These are phyloP conservation scores for Bruguiera hainesii DNA, from an alignment of 441 rosid genomes.

Conservation along the genomic window DNA sequence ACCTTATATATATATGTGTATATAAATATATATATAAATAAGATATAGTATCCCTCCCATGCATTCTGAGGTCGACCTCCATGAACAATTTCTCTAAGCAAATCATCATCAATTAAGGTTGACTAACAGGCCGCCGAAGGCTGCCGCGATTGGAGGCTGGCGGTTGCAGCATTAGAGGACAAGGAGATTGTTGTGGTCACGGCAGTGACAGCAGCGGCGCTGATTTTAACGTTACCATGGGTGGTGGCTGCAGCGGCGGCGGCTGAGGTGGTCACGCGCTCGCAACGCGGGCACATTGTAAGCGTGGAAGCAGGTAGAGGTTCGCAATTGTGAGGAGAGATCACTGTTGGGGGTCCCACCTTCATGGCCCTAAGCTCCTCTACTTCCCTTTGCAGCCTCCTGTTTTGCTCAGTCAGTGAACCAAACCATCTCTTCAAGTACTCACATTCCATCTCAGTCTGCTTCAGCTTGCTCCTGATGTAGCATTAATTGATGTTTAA, in stretches of 20 bases:
- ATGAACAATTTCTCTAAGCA: conserved; percentile 17
- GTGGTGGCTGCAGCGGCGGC: conserved; percentile 5
- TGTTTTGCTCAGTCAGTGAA: conserved; percentile 81
- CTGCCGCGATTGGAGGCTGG: conserved; percentile 40
- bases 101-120: conserved; percentile 1
- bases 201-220: neutral
- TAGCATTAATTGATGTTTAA: no score
- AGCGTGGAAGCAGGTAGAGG: conserved; percentile 56
- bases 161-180: conserved; percentile 36
- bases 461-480: conserved; percentile 86
- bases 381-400: conserved; percentile 79
- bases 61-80: conserved; percentile 6
- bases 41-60: conserved; percentile 6
- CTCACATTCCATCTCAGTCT: conserved; percentile 94
- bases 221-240: conserved; percentile 23
- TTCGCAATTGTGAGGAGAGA: conserved; percentile 46
- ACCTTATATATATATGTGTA: neutral
- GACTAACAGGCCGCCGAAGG: conserved; percentile 44
- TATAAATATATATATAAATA: neutral
- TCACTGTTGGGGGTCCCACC: conserved; percentile 56
- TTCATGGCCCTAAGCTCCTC: conserved; percentile 89
- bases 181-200: conserved; percentile 20
- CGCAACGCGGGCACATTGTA: conserved; percentile 84
- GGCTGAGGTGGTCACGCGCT: conserved; percentile 44
- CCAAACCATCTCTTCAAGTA: conserved; percentile 92